A percentile compares a stretch with the other conserved stretches of the same genome.
Conservation (phyloP, 2,329 filamentous ascomycete genomes). For the Colletotrichum sp. region DNA sequence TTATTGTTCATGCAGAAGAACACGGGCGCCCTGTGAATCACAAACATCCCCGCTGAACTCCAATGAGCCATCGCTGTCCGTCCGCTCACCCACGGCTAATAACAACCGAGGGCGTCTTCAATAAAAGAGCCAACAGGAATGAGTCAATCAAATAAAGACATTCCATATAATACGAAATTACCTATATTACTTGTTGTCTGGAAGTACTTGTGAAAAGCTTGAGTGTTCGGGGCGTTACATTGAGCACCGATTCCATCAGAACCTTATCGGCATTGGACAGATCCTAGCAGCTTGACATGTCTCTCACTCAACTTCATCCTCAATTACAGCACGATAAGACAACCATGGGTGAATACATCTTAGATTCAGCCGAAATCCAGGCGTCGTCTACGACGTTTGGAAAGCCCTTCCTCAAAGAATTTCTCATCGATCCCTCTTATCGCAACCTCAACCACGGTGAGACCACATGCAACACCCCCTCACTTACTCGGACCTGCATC, state of each 20-base stretch:
- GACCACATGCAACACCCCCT: neutral
- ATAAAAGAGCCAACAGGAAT: neutral
- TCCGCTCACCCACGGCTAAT: neutral
- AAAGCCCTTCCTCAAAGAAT: constrained; percentile 61
- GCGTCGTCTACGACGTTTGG: constrained; percentile 30
- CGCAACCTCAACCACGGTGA: constrained; percentile 81
- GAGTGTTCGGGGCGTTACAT: neutral
- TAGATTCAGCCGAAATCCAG: neutral
- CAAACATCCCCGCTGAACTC: neutral
- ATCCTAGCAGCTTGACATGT: neutral
- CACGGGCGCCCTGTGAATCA: neutral
- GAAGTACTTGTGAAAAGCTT: neutral
- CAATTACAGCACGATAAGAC: neutral
- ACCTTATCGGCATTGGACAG: neutral
- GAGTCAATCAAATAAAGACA: neutral
- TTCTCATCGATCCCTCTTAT: constrained; percentile 72
- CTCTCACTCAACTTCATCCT: neutral
- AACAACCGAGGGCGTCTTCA: neutral
- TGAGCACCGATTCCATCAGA: neutral
- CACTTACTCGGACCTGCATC: neutral
- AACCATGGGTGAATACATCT: neutral
- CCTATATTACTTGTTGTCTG: neutral
- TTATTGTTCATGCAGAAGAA: neutral
- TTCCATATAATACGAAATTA: neutral
- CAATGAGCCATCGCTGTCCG: neutral